Base-by-base conservation (phyloP, 2,329 filamentous ascomycete species). In the Penicillium polonicum region DNA sequence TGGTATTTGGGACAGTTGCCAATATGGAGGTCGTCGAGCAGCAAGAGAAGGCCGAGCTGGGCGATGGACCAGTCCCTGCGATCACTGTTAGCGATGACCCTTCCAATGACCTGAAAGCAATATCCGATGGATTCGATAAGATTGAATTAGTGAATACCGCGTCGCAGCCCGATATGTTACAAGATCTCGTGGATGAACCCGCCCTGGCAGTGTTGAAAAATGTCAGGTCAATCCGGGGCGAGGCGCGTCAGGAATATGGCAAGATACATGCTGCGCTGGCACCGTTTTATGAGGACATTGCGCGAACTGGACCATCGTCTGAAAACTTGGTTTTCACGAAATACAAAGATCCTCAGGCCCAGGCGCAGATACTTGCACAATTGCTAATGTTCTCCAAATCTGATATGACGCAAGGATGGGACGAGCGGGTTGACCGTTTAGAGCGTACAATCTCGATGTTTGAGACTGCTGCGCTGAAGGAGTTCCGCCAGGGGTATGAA, bases 401-500 rank as follows among this genome's bases (percentile, higher is more conserved):
- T 69, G 94, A 99, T 73, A 90, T 85, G 78, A 83, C 90, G 0
- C 79, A 88, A 57, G 92, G 91, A 2, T 92, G 89, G 80, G 74
- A 79, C 48, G 81, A 85, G 65, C 81, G 93, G 43, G 85, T 89
- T 67, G 85, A 89, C 60, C 90, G 88, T 69, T 78, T 99, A 21
- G 80, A 84, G 38, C 83, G 82, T 25, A 92, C 95, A 83, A 85
- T 88, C 63, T 83, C 83, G 38, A 87, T 94, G 58, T 99, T 99
- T 68, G 93, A 97, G 76, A 92, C 88, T 56, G 92, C 92, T 4
- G 92, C 95, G 4, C 78, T 97, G 51, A 85, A 89, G 48, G 94
- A 99, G 72, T 99, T 99, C 65, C 90, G 95, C 74, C 89, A 94
- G 69, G 94, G 91, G 4, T 96, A 95, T 65, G 91, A 94, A 72